These are phyloP conservation scores for Barnettozyma pratensis DNA, from an alignment of 805 yeast genomes.

Conservation along the genomic window DNA sequence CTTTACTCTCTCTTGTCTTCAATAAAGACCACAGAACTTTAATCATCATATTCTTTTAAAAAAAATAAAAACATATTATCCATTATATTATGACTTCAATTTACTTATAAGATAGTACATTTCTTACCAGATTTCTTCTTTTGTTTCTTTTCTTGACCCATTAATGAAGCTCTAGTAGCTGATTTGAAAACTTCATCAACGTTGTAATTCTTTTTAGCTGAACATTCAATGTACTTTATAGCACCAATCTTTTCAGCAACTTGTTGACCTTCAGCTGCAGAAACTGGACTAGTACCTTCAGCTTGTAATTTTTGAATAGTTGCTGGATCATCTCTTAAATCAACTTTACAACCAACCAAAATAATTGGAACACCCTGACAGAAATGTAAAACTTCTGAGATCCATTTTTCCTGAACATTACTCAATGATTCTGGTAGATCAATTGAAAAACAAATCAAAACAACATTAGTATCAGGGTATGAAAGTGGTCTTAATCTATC, in stretches of 20 bases:
- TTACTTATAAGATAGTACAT: slow-evolving; percentile 58
- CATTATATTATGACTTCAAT: background rate
- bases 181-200: slow-evolving; percentile 90
- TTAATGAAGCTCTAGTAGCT: slow-evolving; percentile 87
- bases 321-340: slow-evolving; percentile 76
- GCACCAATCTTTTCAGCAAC: slow-evolving; percentile 92
- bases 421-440: slow-evolving; percentile 90
- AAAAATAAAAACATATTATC: background rate
- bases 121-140: slow-evolving; percentile 49
- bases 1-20: too few relatives aligned
- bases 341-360: slow-evolving; percentile 88
- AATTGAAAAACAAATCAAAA: slow-evolving; percentile 84
- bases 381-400: slow-evolving; percentile 87
- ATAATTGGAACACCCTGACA: slow-evolving; percentile 93
- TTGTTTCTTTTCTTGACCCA: slow-evolving; percentile 36
- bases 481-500: slow-evolving; percentile 89
- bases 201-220: slow-evolving; percentile 87
- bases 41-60: too few relatives aligned
- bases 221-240: slow-evolving; percentile 80
- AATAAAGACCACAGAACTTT: too few relatives aligned
- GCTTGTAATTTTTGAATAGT: slow-evolving; percentile 71
- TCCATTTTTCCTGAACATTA: slow-evolving; percentile 95
- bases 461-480: slow-evolving; percentile 90
- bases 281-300: slow-evolving; percentile 75
- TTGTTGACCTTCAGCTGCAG: slow-evolving; percentile 76